Evolutionary conservation across 2,329 filamentous ascomycete genomes (phyloP), one percentile per base, ranked within the genome.

Genomic region (Aspergillus brasiliensis): DNA sequence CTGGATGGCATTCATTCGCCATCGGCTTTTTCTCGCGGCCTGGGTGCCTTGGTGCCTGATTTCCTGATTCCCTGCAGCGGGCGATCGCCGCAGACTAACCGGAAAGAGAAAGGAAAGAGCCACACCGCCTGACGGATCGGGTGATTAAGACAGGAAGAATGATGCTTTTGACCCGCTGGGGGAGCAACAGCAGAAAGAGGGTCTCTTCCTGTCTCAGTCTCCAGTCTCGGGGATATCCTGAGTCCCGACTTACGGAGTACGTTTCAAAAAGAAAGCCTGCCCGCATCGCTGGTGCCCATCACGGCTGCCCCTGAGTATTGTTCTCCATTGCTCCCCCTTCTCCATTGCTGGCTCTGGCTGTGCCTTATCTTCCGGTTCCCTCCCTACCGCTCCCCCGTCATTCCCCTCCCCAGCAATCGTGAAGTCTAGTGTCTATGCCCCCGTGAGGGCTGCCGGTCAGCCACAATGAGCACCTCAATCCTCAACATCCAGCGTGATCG

Each of bases 401-500:
- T 59, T 51, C 56, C 58, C 60, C 56, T 51, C 47, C 49, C 56
- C 23, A 55, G 38, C 25, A 34, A 27, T 46, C 27, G 47, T 57
- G 51, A 60, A 34, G 51, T 56, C 57, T 56, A 64, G 59, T 44
- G 47, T 57, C 55, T 62, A 58, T 58, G 40, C 63, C 63, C 67
- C 65, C 65, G 62, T 62, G 67, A 69, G 67, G 67, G 69, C 71
- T 71, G 69, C 71, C 67, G 66, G 67, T 68, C 67, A 75, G 75
- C 78, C 82, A 88, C 77, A 71, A 97, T 97, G 92, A 89, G 87
- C 71, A 82, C 90, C 77, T 96, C 92, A 66, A 86, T 93, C 71
- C 89, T 97, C 73, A 88, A 92, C 73, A 88, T 92, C 72, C 92
- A 96, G 83, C 89, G 88, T 70, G 88, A 91, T 66, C 83, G 90